Percentiles rank a stretch among this genome's conserved stretches.
Conservation (phyloP, 192 early-diverging fungal genomes). For the Coemansia sp. region DNA sequence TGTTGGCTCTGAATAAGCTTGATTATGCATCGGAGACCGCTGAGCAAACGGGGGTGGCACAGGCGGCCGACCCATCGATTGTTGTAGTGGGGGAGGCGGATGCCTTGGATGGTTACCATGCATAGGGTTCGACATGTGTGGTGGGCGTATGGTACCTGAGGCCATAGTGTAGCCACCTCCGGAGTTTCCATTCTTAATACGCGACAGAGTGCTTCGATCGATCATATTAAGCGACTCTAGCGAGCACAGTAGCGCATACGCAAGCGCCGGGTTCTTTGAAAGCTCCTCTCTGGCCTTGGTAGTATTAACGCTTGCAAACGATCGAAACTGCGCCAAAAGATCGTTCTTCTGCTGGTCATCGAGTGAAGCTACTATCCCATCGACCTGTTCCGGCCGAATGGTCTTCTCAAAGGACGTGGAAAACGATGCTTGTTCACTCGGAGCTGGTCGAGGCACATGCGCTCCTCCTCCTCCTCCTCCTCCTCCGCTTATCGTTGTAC, state of each 20-base stretch:
- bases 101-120: conserved; percentile 5
- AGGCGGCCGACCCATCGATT: not conserved
- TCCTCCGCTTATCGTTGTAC: conserved; percentile 18
- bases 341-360: conserved; percentile 11
- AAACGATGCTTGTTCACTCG: not conserved
- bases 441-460: not conserved
- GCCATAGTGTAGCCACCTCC: not conserved
- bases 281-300: conserved; percentile 34
- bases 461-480: conserved; percentile 6
- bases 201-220: conserved; percentile 9
- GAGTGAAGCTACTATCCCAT: conserved; percentile 11
- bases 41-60: not conserved
- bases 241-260: conserved; percentile 18
- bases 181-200: not conserved
- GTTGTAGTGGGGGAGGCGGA: not conserved
- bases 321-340: conserved; percentile 32
- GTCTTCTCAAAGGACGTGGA: not conserved
- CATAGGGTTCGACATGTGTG: not conserved
- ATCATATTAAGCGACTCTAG: conserved; percentile 23
- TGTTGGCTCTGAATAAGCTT: not conserved
- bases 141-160: not conserved
- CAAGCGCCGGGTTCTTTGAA: conserved; percentile 33
- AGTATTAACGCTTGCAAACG: conserved; percentile 28
- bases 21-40: not conserved
- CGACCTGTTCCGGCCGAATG: conserved; percentile 10